A percentile compares a stretch with the other conserved stretches of the same genome.
phyloP scores from a whole-genome alignment of 2,329 filamentous ascomycete species.

The Botrytis squamosa region DNA sequence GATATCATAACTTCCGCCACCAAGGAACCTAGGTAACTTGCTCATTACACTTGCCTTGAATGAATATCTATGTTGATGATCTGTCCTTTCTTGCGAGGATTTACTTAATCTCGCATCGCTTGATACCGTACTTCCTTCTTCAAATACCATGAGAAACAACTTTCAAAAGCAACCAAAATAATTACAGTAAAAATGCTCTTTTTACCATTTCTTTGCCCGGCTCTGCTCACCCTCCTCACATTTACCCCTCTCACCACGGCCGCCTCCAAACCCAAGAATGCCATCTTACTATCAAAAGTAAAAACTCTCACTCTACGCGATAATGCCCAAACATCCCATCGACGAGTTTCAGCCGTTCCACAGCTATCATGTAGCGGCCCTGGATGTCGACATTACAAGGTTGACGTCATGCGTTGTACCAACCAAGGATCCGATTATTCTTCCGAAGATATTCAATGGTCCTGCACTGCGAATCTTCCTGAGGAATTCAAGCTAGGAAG shows the following conservation, averaged over 20 bases:
- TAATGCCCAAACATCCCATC: slow-evolving; percentile 66
- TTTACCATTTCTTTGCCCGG: slow-evolving; percentile 29
- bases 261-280: slow-evolving; percentile 40
- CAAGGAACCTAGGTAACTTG: background rate
- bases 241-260: slow-evolving; percentile 21
- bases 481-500: slow-evolving; percentile 68
- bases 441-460: slow-evolving; percentile 83
- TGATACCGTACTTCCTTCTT: background rate
- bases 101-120: background rate
- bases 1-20: slow-evolving; percentile 14
- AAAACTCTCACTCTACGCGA: slow-evolving; percentile 75
- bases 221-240: slow-evolving; percentile 35
- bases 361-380: slow-evolving; percentile 76
- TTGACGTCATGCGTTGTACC: slow-evolving; percentile 84
- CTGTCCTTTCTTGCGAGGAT: slow-evolving; percentile 11
- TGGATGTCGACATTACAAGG: slow-evolving; percentile 50
- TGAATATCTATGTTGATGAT: slow-evolving; percentile 6
- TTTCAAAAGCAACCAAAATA: background rate
- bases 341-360: slow-evolving; percentile 73
- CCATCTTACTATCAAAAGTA: slow-evolving; percentile 64
- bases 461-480: slow-evolving; percentile 66
- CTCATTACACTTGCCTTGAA: background rate
- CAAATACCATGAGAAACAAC: background rate
- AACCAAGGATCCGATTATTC: slow-evolving; percentile 82
- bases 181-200: slow-evolving; percentile 30